A percentile compares a stretch with the other conserved stretches of the same genome.
Conservation (phyloP, 2,329 filamentous ascomycete species). For the Tolypocladium ophioglossoides region DNA sequence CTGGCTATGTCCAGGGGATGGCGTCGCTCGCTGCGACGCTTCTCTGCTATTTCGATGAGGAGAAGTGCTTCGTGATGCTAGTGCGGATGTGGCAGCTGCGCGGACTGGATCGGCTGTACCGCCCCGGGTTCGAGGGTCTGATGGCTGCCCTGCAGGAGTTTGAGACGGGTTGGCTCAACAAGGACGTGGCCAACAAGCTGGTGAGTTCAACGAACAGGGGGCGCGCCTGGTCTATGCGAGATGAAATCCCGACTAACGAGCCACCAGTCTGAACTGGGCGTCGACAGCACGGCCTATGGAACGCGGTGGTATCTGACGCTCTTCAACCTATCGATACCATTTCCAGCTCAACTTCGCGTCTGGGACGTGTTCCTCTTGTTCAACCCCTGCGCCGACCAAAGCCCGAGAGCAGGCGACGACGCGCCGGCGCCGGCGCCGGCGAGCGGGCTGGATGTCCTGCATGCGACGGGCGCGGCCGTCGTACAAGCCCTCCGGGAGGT, state of each 20-base stretch:
- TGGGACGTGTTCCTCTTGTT: slow-evolving; percentile 98
- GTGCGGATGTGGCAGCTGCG: slow-evolving; percentile 88
- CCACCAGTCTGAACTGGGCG: slow-evolving; percentile 58
- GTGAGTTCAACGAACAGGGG: slow-evolving; percentile 36
- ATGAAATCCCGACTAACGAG: neutral
- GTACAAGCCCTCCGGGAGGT: slow-evolving; percentile 86
- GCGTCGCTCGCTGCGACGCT: slow-evolving; percentile 84
- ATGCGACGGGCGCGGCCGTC: slow-evolving; percentile 80
- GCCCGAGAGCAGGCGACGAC: slow-evolving; percentile 1
- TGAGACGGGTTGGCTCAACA: slow-evolving; percentile 72
- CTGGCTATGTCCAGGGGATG: slow-evolving; percentile 97
- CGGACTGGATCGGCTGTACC: slow-evolving; percentile 76
- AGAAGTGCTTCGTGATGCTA: slow-evolving; percentile 88
- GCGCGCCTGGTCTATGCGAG: neutral
- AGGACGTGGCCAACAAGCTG: slow-evolving; percentile 70
- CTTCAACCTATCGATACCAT: slow-evolving; percentile 95
- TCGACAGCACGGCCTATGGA: slow-evolving; percentile 85
- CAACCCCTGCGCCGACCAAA: slow-evolving; percentile 30
- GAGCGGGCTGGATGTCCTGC: slow-evolving; percentile 69
- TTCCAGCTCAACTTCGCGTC: slow-evolving; percentile 83
- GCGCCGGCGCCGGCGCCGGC: slow-evolving; percentile 6
- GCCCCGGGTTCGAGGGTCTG: slow-evolving; percentile 72
- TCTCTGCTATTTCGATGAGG: slow-evolving; percentile 94
- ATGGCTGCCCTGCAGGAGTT: slow-evolving; percentile 82
- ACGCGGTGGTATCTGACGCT: slow-evolving; percentile 96